Percentiles rank a stretch among this genome's conserved stretches.
Evolutionary conservation across 345 rosid species (phyloP).

Genomic region (Sonneratia caseolaris): DNA sequence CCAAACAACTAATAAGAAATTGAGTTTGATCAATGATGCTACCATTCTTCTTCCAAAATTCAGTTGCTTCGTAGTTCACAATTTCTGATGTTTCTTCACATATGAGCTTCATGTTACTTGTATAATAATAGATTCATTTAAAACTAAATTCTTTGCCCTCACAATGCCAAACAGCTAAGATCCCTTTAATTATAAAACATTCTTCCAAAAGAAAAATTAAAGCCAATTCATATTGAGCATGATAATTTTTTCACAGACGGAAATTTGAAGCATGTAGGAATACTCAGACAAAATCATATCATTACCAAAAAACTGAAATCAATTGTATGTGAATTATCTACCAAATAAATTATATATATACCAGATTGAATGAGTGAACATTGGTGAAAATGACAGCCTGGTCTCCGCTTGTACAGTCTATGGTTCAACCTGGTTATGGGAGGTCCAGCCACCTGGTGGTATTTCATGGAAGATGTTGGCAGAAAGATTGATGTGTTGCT

Average conservation of each 20-base stretch:
- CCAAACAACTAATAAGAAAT: background rate
- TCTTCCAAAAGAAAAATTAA: background rate
- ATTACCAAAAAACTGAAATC: background rate
- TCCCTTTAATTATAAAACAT: background rate
- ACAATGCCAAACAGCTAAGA: background rate
- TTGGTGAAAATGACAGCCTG: constrained; percentile 8
- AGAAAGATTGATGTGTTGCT: constrained; percentile 47
- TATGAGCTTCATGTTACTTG: background rate
- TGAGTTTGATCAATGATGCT: background rate
- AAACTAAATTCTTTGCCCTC: background rate
- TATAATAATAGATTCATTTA: background rate
- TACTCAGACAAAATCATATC: background rate
- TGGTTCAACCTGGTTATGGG: constrained; percentile 20
- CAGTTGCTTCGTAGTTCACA: background rate
- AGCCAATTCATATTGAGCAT: background rate
- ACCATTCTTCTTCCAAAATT: background rate
- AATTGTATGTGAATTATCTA: background rate
- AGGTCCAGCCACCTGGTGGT: constrained; percentile 66
- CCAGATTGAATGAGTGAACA: constrained; percentile 13
- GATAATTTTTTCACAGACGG: background rate
- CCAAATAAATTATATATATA: background rate
- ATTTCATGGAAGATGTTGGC: constrained; percentile 35
- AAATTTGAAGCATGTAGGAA: background rate
- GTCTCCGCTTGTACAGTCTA: constrained; percentile 14
- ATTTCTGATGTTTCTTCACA: background rate